Base-by-base conservation (phyloP, 2,329 filamentous ascomycete genomes). In the Clonostachys rosea region DNA sequence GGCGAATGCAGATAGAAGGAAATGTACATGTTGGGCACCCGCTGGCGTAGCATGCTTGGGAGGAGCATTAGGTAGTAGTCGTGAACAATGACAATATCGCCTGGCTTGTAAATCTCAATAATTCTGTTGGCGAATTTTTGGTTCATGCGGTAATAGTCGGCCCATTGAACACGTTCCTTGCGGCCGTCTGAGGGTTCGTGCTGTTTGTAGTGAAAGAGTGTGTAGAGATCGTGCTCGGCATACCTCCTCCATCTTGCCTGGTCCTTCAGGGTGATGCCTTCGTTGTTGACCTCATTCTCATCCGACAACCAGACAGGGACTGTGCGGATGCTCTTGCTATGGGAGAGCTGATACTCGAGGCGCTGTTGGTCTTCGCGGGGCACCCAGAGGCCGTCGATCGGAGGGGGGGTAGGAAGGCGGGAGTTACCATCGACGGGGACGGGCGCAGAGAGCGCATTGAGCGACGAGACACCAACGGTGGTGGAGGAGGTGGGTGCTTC, bases 141-240 rank as follows among this genome's bases (percentile, higher is more conserved):
- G 70, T 96, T 97, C 81, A 96, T 86, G 46, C 86, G 85, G 64
- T 91, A 88, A 69, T 96, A 97, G 68, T 97, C 91, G 24, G 87
- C 83, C 91, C 92, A 97, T 57, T 91, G 84, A 40, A 87, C 77
- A 46, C 89, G 84, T 62, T 94, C 89, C 16, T 83, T 83, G 55
- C 87, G 83, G 35, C 91, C 91, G 63, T 96, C 89, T 12, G 84
- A 89, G 2, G 92, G 90, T 63, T 91, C 89, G 61, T 95, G 89
- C 61, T 94, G 89, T 70, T 95, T 95, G 76, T 97, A 97, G 68
- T 97, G 92, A 63, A 96, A 91, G 10, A 96, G 78, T 2, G 89
- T 91, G 70, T 95, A 96, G 30, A 97, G 76, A 58, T 96, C 89
- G 61, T 91, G 84, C 70, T 96, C 91, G 14, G 91, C 90, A 66